Conservation (phyloP, 1,139 yeast genomes). For the Pichia sp. region DNA sequence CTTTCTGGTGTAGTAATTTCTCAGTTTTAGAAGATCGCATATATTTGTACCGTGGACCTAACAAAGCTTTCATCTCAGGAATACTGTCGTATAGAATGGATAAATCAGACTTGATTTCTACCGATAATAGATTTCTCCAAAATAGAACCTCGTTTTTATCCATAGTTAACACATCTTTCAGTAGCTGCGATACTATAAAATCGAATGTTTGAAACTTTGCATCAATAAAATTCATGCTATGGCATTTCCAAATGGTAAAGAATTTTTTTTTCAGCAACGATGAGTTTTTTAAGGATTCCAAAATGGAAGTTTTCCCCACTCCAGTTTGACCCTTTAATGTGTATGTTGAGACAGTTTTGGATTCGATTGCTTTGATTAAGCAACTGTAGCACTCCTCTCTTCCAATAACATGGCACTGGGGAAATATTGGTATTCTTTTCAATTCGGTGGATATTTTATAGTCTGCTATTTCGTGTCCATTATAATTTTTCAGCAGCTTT, state of each 20-base stretch:
- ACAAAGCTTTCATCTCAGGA: constrained; percentile 37
- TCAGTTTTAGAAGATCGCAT: constrained; percentile 21
- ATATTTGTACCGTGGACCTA: constrained; percentile 35
- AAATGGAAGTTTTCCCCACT: constrained; percentile 38
- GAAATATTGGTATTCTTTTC: constrained; percentile 17
- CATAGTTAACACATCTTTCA: constrained; percentile 37
- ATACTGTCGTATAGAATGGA: constrained; percentile 34
- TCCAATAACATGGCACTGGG: constrained; percentile 32
- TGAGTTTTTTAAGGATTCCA: constrained; percentile 34
- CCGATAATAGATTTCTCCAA: constrained; percentile 37
- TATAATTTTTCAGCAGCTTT: constrained; percentile 15
- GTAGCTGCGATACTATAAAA: constrained; percentile 32
- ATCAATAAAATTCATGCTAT: constrained; percentile 19
- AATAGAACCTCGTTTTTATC: constrained; percentile 30
- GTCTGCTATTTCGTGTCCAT: not conserved
- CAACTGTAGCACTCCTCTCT: constrained; percentile 27
- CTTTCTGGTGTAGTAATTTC: constrained; percentile 21
- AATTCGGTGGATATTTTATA: not conserved
- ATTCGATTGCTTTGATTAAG: constrained; percentile 26
- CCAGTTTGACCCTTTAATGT: constrained; percentile 41
- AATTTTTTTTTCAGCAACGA: constrained; percentile 33
- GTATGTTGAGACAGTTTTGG: constrained; percentile 27
- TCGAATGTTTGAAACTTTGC: constrained; percentile 27
- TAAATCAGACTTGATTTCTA: constrained; percentile 36
- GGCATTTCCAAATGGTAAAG: constrained; percentile 38